Conservation (phyloP, 2,329 filamentous ascomycete species). For the Colletotrichum gloeosporioides region DNA sequence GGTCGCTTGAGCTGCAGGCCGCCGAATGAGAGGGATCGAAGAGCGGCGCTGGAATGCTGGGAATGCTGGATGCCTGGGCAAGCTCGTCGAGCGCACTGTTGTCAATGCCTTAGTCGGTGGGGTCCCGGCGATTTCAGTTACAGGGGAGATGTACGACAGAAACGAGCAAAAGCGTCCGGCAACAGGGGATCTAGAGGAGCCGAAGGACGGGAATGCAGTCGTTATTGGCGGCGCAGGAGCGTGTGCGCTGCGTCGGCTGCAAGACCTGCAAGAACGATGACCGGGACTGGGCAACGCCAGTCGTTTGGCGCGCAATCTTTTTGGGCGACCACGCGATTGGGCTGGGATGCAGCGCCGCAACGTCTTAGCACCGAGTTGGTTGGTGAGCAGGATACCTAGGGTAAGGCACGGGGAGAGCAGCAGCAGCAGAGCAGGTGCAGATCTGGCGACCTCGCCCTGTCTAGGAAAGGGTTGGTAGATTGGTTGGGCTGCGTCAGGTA, state of each 20-base stretch:
- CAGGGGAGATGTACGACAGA: not conserved
- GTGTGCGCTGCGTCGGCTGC: slow-evolving; percentile 6
- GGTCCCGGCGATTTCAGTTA: not conserved
- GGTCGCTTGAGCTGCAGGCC: slow-evolving; percentile 1
- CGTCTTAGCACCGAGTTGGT: not conserved
- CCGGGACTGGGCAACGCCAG: not conserved
- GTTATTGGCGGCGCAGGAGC: slow-evolving; percentile 19
- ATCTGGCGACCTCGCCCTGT: not conserved
- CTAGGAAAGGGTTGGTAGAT: not conserved
- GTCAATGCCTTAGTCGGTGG: slow-evolving; percentile 17
- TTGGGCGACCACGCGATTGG: slow-evolving; percentile 4
- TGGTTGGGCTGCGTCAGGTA: not conserved
- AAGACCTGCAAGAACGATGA: not conserved
- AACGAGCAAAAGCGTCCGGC: not conserved
- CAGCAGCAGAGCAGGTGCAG: not conserved
- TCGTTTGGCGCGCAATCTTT: slow-evolving; percentile 6
- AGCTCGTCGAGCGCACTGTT: slow-evolving; percentile 17
- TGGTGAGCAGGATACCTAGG: not conserved
- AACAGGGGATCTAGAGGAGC: slow-evolving; percentile 11
- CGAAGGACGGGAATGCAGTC: slow-evolving; percentile 14
- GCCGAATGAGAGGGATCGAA: slow-evolving; percentile 11
- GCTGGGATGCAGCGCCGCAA: slow-evolving; percentile 8
- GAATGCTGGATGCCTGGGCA: slow-evolving; percentile 8
- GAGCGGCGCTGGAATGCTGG: slow-evolving; percentile 9
- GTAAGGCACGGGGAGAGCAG: not conserved